phyloP scores from a whole-genome alignment of 164 flowering plant genomes.

The Hamamelis virginiana region DNA sequence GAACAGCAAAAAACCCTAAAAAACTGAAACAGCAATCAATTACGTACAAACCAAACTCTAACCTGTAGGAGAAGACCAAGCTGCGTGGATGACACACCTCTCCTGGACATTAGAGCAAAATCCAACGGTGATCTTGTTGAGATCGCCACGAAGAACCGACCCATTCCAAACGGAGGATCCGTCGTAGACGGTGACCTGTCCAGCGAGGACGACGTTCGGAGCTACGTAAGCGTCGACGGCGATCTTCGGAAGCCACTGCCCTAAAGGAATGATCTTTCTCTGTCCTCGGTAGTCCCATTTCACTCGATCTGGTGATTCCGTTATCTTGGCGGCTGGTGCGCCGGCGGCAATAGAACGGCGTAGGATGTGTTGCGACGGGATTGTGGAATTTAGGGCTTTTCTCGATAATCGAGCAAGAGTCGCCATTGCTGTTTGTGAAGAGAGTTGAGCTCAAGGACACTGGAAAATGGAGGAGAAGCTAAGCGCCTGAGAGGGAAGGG shows the following conservation, averaged over 20 bases:
- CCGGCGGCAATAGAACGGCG: constrained; percentile 33
- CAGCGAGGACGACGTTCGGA: constrained; percentile 94
- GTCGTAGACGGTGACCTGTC: constrained; percentile 83
- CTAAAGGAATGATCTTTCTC: constrained; percentile 76
- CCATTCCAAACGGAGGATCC: constrained; percentile 98
- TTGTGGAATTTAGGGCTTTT: constrained; percentile 26
- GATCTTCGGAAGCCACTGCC: constrained; percentile 92
- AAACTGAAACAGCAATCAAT: neutral
- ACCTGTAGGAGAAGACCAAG: constrained; percentile 99
- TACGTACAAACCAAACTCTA: constrained; percentile 5
- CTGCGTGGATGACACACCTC: constrained; percentile 88
- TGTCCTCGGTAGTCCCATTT: constrained; percentile 99
- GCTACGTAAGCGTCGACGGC: constrained; percentile 98
- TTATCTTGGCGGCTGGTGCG: constrained; percentile 4
- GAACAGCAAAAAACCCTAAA: constrained; percentile 3
- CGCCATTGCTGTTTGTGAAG: constrained; percentile 30
- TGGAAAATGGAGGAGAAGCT: neutral
- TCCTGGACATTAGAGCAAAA: constrained; percentile 95
- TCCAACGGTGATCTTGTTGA: constrained; percentile 89
- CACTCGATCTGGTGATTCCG: constrained; percentile 59
- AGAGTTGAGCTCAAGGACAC: neutral
- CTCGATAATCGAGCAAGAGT: constrained; percentile 38
- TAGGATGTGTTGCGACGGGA: constrained; percentile 25
- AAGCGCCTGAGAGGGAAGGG: neutral
- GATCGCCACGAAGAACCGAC: constrained; percentile 90